phyloP scores from a whole-genome alignment of 805 yeast genomes.

The Candida tibetensis region DNA sequence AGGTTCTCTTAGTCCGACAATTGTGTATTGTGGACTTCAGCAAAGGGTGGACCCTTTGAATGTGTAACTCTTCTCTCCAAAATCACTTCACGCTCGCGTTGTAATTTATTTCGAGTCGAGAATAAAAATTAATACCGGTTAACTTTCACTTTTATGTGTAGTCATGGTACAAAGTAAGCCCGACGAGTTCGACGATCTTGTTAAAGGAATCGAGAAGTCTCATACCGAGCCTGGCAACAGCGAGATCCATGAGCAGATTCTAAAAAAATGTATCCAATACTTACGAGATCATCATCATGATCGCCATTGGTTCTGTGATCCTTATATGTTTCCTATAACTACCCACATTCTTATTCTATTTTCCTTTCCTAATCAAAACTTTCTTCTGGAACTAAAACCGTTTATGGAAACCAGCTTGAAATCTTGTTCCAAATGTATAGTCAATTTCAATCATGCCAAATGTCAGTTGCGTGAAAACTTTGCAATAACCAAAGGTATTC shows the following conservation, averaged over 20 bases:
- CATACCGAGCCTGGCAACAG: conserved; percentile 26
- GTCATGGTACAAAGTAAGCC: conserved; percentile 10
- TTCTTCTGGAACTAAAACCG: conserved; percentile 43
- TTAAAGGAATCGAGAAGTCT: conserved; percentile 21
- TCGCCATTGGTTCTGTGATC: conserved; percentile 60
- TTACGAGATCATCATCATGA: conserved; percentile 15
- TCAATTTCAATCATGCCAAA: conserved; percentile 52
- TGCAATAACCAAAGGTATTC: conserved; percentile 46
- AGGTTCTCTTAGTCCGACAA: no score
- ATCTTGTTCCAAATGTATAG: conserved; percentile 53
- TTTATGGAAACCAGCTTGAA: conserved; percentile 38
- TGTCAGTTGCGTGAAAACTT: conserved; percentile 51
- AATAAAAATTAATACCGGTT: not conserved
- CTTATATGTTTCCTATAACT: conserved; percentile 44
- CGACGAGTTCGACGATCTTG: conserved; percentile 22
- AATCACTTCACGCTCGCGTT: no score
- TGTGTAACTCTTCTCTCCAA: no score
- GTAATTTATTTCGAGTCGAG: no score
- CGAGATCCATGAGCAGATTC: conserved; percentile 25
- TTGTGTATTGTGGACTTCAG: no score
- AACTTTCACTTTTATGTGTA: not conserved
- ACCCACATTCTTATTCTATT: conserved; percentile 57
- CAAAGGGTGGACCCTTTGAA: no score
- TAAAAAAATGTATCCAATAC: conserved; percentile 24
- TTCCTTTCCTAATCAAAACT: conserved; percentile 53